phyloP scores from a whole-genome alignment of 2,329 filamentous ascomycete genomes.

The Claviceps paspali region DNA sequence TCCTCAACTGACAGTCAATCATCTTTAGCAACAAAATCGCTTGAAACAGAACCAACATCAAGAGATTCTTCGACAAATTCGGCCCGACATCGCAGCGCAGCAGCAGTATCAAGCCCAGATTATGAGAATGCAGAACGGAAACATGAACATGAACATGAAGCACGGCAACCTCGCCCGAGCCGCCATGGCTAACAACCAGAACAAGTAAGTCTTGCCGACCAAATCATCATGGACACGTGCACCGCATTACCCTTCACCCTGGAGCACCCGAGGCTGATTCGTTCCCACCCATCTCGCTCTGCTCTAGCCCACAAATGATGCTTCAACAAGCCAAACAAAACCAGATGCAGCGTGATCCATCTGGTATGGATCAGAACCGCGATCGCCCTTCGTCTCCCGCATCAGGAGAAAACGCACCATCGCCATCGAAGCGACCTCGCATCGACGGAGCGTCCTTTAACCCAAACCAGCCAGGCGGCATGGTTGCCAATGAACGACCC shows the following conservation, averaged over 20 bases:
- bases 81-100: constrained; percentile 41
- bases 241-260: not conserved
- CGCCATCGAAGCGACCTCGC: constrained; percentile 78
- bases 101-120: constrained; percentile 45
- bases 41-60: constrained; percentile 63
- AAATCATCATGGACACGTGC: not conserved
- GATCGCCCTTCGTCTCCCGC: constrained; percentile 69
- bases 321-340: constrained; percentile 57
- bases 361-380: constrained; percentile 72
- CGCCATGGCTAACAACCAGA: constrained; percentile 65
- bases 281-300: not conserved
- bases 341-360: constrained; percentile 78
- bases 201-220: constrained; percentile 38
- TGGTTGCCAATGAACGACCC: constrained; percentile 62
- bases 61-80: constrained; percentile 59
- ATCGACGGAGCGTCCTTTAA: constrained; percentile 59
- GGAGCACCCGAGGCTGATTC: not conserved
- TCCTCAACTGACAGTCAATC: constrained; percentile 2
- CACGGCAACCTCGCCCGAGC: constrained; percentile 51
- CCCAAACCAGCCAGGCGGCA: constrained; percentile 45
- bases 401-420: constrained; percentile 75
- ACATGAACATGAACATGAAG: constrained; percentile 43
- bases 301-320: constrained; percentile 51
- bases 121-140: constrained; percentile 53
- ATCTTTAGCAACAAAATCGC: constrained; percentile 46